These are phyloP conservation scores for Tetrahymena thermophila DNA, from an alignment of 73 alveolate species.

Conservation along the genomic window DNA sequence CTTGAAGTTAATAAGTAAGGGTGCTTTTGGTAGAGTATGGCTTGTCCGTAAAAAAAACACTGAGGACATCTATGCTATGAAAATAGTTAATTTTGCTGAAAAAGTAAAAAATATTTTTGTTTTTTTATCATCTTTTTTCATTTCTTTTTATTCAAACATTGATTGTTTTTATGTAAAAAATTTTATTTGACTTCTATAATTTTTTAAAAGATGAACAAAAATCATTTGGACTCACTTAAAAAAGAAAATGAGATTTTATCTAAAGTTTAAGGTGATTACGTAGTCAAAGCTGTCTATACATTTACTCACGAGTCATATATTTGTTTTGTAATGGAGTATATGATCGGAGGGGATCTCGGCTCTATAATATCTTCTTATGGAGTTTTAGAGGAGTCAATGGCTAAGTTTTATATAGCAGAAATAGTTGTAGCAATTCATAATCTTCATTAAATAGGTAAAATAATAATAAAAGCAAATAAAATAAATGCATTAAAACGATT, in stretches of 20 bases:
- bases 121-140: background rate
- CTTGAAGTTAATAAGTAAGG: conserved; percentile 18
- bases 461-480: background rate
- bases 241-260: conserved; percentile 38
- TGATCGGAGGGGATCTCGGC: conserved; percentile 42
- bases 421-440: conserved; percentile 13
- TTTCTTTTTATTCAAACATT: too few species aligned
- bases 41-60: conserved; percentile 29
- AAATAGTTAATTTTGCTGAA: conserved; percentile 32
- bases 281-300: conserved; percentile 27
- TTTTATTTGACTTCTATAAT: background rate
- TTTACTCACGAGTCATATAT: conserved; percentile 36
- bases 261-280: conserved; percentile 11
- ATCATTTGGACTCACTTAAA: conserved; percentile 13
- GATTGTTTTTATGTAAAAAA: too few species aligned
- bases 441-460: background rate
- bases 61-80: conserved; percentile 43
- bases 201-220: background rate
- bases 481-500: background rate
- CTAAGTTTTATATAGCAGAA: conserved; percentile 47
- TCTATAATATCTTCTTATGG: conserved; percentile 23
- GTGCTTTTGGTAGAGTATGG: conserved; percentile 46
- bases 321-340: conserved; percentile 45
- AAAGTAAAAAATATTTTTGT: background rate
- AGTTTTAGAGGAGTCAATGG: conserved; percentile 33